Evolutionary conservation across 164 flowering plant genomes (phyloP), one percentile per base, ranked within the genome.

Genomic region (Echeveria elegans): DNA sequence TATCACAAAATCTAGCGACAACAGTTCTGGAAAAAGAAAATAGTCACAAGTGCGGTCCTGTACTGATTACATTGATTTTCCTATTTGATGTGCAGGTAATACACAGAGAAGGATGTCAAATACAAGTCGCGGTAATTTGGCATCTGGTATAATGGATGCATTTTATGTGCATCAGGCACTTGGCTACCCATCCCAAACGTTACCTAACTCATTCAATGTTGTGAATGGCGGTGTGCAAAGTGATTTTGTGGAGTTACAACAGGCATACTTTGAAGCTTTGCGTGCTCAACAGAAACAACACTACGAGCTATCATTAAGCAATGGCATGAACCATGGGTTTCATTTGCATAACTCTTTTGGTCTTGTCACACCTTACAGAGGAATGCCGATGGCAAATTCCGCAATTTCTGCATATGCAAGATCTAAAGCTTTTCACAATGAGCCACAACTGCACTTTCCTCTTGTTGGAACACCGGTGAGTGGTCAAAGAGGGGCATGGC

Each of bases 211-310:
- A 37, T 66, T 67, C 62, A 78, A 77, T 71, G 76, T 74, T 66
- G 70, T 74, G 36, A 34, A 68, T 16, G 77, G 71, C 58, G 76
- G 85, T 26, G 40, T 83, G 28, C 71, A 70, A 63, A 77, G 79
- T 67, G 83, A 88, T 68, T 69, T 80, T 67, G 71, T 79, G 21
- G 81, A 36, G 34, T 59, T 82, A 68, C 91, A 85, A 74, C 84
- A 83, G 71, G 89, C 80, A 40, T 85, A 82, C 68, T 77, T 87
- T 69, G 82, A 74, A 69, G 72, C 80, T 29, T 70, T 87, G 72
- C 47, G 16, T 43, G 47, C 47, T 43, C 47, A 43, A 43, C 47
- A 43, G 47, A 43, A 43, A 43, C 47, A 43, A 43, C 47, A 14
- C 11, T 43, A 43, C 15, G 47, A 43, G 16, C 47, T 43, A 43